Base-by-base conservation (phyloP, 2,329 filamentous ascomycete genomes). In the Trichoderma sp. region DNA sequence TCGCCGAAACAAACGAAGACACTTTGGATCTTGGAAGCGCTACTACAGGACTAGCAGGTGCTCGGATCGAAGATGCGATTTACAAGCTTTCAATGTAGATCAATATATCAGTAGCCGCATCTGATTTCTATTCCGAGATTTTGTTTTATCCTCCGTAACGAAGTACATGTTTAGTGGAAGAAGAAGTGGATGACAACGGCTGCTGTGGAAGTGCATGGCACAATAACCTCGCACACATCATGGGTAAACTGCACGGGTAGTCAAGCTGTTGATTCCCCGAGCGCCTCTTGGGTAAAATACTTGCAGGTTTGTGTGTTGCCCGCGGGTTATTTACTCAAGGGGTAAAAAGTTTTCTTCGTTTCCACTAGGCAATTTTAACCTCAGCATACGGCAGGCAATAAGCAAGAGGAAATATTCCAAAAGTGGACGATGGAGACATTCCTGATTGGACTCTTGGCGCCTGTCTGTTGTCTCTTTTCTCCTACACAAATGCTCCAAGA, bases 381-480 rank as follows among this genome's bases (percentile, higher is more conserved):
- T 40, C 21, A 11, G 19, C 35, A 24, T 27, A 37, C 40, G 19
- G 14, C 14, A 40, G 11, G 33, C 21, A 37, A n/a, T 21, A 63
- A 53, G 43, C 60, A 21, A 8, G 21, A 27, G 37, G 29, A 63
- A 27, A 27, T n/a, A 24, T 43, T 8, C 31, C 52, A 11, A 24
- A 37, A 19, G 35, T 0, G 57, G 52, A 35, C 8, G 52, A 37
- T 3, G 5, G 62, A 27, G 52, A 19, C 21, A 29, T 21, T n/a
- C 14, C 43, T 52, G 53, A 57, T 66, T 58, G 53, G 63, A 66
- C 14, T 5, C 19, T 16, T 1, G 27, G 24, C 53, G n/a, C 27
- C 13, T 29, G n/a, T 57, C 37, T 49, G 63, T 66, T 58, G 35
- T 52, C 53, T 66, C 63, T 66, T 66, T 24, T 27, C 63, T 57